These are phyloP conservation scores for Pleurotus tuoliensis DNA, from an alignment of 768 basidiomycete species.

Conservation along the genomic window DNA sequence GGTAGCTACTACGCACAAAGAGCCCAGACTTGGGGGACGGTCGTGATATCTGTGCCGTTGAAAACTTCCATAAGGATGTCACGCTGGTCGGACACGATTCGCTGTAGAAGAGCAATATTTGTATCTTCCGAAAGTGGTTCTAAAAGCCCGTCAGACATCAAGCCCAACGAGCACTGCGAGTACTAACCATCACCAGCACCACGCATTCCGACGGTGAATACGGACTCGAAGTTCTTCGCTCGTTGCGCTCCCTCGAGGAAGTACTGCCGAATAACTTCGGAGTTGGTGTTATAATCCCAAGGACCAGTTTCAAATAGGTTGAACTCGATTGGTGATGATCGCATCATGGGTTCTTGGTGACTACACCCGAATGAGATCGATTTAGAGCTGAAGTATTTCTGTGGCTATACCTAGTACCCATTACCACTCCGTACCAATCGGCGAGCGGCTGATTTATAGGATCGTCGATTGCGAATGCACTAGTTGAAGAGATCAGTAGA, in stretches of 20 bases:
- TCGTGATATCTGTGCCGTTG: slow-evolving; percentile 38
- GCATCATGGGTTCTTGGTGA: slow-evolving; percentile 75
- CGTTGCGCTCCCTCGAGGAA: slow-evolving; percentile 61
- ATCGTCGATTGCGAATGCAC: slow-evolving; percentile 58
- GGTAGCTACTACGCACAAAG: slow-evolving; percentile 36
- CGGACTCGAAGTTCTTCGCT: slow-evolving; percentile 54
- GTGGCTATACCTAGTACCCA: slow-evolving; percentile 56
- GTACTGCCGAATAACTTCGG: slow-evolving; percentile 51
- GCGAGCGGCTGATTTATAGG: slow-evolving; percentile 58
- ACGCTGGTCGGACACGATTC: slow-evolving; percentile 59
- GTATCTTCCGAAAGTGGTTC: slow-evolving; percentile 50
- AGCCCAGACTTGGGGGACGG: slow-evolving; percentile 65
- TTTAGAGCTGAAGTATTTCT: background rate
- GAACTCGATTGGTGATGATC: slow-evolving; percentile 67
- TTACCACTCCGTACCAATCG: slow-evolving; percentile 62
- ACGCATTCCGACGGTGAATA: slow-evolving; percentile 70
- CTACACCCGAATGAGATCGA: slow-evolving; percentile 19
- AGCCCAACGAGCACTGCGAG: too few relatives aligned
- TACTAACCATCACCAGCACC: slow-evolving; percentile 51
- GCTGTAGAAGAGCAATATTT: slow-evolving; percentile 47
- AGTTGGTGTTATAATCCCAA: slow-evolving; percentile 62
- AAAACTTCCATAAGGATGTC: slow-evolving; percentile 53
- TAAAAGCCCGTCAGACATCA: slow-evolving; percentile 13
- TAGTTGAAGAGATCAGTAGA: slow-evolving; percentile 9
- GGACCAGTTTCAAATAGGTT: slow-evolving; percentile 47